These are phyloP conservation scores for Pseudisothecium myosuroides DNA, from an alignment of 225 moss, liverwort and hornwort genomes.

Conservation along the genomic window DNA sequence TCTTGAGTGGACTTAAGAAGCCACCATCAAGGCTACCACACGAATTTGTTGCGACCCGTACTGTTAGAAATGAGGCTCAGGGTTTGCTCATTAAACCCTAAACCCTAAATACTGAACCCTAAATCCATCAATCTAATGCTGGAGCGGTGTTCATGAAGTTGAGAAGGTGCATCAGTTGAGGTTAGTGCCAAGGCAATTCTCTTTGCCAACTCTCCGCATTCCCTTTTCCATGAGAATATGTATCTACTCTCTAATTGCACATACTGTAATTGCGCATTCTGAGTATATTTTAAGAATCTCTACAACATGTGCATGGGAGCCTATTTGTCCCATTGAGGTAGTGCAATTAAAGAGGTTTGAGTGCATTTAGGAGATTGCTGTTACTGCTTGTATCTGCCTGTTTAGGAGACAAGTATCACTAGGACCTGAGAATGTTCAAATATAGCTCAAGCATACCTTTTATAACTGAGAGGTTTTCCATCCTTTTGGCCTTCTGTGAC, in stretches of 20 bases:
- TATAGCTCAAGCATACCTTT: background rate
- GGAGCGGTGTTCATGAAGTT: background rate
- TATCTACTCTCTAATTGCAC: background rate
- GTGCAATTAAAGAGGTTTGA: background rate
- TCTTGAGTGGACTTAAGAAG: background rate
- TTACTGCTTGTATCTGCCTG: background rate
- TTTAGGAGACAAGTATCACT: background rate
- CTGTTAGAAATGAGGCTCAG: background rate
- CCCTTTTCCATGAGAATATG: background rate
- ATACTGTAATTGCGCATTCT: background rate
- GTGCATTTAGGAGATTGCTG: background rate
- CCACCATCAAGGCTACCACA: background rate
- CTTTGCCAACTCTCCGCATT: background rate
- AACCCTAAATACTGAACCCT: background rate
- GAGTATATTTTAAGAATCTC: background rate
- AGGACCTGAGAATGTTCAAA: background rate
- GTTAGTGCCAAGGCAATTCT: background rate
- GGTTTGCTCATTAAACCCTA: background rate
- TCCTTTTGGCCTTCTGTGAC: background rate
- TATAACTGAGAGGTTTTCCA: no score
- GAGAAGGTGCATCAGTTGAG: background rate
- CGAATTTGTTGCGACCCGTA: background rate
- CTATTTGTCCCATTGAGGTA: no score
- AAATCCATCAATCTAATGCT: no score
- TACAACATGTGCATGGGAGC: background rate